These are phyloP conservation scores for Phoma herbarum DNA, from an alignment of 2,329 filamentous ascomycete species.

Conservation along the genomic window DNA sequence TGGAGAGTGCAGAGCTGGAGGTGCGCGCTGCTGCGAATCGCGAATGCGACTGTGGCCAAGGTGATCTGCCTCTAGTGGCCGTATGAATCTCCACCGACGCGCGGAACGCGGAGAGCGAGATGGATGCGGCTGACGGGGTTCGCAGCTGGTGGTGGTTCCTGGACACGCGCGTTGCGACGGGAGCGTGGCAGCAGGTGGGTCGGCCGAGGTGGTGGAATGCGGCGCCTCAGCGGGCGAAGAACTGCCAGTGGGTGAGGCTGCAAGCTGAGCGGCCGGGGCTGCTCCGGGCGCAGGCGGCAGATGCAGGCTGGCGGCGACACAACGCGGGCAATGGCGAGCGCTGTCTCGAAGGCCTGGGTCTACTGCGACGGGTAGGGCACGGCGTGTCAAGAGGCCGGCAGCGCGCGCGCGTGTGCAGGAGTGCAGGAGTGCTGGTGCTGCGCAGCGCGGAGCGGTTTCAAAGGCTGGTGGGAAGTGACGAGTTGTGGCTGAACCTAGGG, in stretches of 20 bases:
- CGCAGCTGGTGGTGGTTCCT: conserved; percentile 13
- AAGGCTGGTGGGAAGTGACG: conserved; percentile 19
- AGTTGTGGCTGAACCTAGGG: conserved; percentile 23
- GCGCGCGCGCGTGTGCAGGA: neutral
- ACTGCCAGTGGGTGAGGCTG: conserved; percentile 27
- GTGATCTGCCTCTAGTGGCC: conserved; percentile 23
- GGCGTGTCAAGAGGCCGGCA: neutral
- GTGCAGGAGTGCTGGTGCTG: conserved; percentile 9
- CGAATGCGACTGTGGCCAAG: conserved; percentile 26
- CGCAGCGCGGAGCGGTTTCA: conserved; percentile 14
- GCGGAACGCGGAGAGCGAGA: conserved; percentile 7
- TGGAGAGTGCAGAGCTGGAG: conserved; percentile 13
- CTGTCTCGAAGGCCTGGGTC: neutral
- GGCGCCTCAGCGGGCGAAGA: conserved; percentile 26
- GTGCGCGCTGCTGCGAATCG: conserved; percentile 20
- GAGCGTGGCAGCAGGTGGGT: conserved; percentile 22
- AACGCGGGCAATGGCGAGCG: conserved; percentile 6
- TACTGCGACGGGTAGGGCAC: too few relatives aligned
- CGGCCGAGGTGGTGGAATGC: conserved; percentile 26
- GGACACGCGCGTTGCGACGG: conserved; percentile 15
- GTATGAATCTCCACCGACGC: conserved; percentile 18
- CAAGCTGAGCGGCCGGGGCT: conserved; percentile 19
- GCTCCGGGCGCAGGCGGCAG: conserved; percentile 14
- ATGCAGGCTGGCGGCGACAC: conserved; percentile 5
- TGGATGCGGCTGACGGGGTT: conserved; percentile 12